Evolutionary conservation across 768 basidiomycete species (phyloP), one percentile per base, ranked within the genome.

Genomic region (Calocera cornea): DNA sequence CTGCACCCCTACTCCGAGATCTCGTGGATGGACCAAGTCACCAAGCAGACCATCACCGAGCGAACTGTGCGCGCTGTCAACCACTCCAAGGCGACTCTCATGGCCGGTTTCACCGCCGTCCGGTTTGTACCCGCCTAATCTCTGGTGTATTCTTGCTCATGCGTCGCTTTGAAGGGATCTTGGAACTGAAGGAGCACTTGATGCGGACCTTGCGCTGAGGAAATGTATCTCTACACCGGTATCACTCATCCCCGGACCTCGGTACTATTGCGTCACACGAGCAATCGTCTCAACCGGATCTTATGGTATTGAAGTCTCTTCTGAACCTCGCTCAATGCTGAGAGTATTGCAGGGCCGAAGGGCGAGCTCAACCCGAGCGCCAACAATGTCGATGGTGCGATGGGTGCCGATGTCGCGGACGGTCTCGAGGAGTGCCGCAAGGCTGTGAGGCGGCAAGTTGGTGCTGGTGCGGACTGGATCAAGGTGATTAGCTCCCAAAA

Each of bases 381-480:
- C 50, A 82, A 85, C 68, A 85, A 83, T 7, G 76, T 85, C 8
- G 83, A 87, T 69, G 82, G 83, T 1, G 77, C 84, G 41, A 81
- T 78, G 2, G 84, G 86, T 5, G 84, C 85, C 10, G 82, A 85
- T 67, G 79, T 80, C 2, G 85, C 81, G 0, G 85, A 87, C 69
- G 87, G 86, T 0, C 75, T 79, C 27, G 82, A 81, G 34, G 83
- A 79, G 36, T 85, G 86, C 70, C 72, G 82, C 41, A 79, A 79
- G 68, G 85, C 81, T 14, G 83, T 86, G 3, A 78, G 86, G 31
- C 79, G 79, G 68, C 87, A 87, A 70, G 80, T 87, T 66, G 86
- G 86, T 34, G 82, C 83, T 14, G 85, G 85, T 7, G 83, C 86
- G 2, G 87, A 87, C 74, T 86, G 83, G 83, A 84, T 88, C 70